Percentiles rank a stretch among this genome's conserved stretches.
phyloP scores from a whole-genome alignment of 257 asterid species.

The Scutellaria minor region DNA sequence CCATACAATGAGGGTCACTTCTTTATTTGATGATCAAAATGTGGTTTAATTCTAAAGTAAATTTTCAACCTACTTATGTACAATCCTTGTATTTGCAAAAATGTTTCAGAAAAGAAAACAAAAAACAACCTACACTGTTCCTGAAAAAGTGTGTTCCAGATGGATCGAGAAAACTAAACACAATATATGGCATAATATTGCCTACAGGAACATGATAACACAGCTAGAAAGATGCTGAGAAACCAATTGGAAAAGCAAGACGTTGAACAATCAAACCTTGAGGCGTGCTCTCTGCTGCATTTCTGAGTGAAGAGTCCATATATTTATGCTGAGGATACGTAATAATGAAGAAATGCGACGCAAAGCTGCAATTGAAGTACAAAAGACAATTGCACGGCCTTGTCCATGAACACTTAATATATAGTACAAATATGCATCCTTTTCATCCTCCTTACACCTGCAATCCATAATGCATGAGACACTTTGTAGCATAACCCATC shows the following conservation, averaged over 20 bases:
- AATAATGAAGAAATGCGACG: conserved; percentile 83
- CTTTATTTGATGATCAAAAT: background rate
- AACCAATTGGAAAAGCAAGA: conserved; percentile 26
- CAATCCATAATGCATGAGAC: conserved; percentile 36
- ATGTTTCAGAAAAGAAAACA: background rate
- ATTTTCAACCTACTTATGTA: too few species aligned
- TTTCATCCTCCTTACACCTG: conserved; percentile 95
- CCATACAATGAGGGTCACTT: background rate
- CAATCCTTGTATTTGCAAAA: background rate
- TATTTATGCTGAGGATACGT: conserved; percentile 66
- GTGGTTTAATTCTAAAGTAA: background rate
- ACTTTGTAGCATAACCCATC: conserved; percentile 21
- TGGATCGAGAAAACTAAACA: conserved; percentile 11
- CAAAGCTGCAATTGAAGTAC: conserved; percentile 95
- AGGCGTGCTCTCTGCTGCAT: conserved; percentile 99
- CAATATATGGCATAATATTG: conserved; percentile 2
- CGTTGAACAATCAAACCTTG: conserved; percentile 56
- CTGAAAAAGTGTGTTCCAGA: background rate
- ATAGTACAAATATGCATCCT: conserved; percentile 90
- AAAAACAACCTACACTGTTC: background rate
- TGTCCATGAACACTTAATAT: conserved; percentile 83
- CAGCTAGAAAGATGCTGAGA: conserved; percentile 6
- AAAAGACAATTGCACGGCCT: conserved; percentile 92
- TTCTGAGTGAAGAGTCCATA: conserved; percentile 90
- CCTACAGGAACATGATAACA: conserved; percentile 18